phyloP scores from a whole-genome alignment of 306 rosid species.

The Citrullus mucosospermus region DNA sequence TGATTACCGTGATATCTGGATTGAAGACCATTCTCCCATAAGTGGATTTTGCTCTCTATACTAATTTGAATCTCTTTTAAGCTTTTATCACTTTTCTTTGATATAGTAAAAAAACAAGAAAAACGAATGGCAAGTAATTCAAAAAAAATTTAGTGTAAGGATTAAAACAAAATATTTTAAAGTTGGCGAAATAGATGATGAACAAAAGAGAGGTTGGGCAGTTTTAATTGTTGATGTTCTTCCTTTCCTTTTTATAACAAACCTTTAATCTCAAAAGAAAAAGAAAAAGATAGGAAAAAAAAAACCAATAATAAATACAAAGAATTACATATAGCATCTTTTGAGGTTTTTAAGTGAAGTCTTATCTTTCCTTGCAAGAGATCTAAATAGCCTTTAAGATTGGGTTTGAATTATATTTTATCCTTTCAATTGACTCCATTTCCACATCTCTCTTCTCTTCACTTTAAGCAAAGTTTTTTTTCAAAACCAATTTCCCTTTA shows the following conservation, averaged over 20 bases:
- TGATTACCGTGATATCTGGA: too few relatives aligned
- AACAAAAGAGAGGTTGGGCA: too few relatives aligned
- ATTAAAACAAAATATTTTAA: neutral
- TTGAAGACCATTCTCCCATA: too few relatives aligned
- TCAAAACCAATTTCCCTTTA: neutral
- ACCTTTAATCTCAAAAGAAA: too few relatives aligned
- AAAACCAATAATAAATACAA: too few relatives aligned
- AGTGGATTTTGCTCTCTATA: too few relatives aligned
- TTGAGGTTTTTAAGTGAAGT: neutral
- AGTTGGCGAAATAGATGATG: neutral
- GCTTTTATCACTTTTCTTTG: too few relatives aligned
- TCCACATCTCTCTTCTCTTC: neutral
- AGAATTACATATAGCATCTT: neutral
- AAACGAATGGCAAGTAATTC: neutral
- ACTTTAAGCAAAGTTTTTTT: slow-evolving; percentile 4
- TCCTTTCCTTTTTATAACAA: too few relatives aligned
- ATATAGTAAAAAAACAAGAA: too few relatives aligned
- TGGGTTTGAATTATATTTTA: neutral
- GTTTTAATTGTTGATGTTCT: too few relatives aligned
- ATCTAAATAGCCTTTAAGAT: neutral
- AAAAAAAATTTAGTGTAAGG: neutral
- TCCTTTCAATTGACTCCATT: neutral
- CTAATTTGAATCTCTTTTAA: too few relatives aligned
- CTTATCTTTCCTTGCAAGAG: neutral
- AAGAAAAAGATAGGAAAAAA: too few relatives aligned